phyloP scores from a whole-genome alignment of 192 early-diverging fungal genomes.

The Funneliformis geosporum region DNA sequence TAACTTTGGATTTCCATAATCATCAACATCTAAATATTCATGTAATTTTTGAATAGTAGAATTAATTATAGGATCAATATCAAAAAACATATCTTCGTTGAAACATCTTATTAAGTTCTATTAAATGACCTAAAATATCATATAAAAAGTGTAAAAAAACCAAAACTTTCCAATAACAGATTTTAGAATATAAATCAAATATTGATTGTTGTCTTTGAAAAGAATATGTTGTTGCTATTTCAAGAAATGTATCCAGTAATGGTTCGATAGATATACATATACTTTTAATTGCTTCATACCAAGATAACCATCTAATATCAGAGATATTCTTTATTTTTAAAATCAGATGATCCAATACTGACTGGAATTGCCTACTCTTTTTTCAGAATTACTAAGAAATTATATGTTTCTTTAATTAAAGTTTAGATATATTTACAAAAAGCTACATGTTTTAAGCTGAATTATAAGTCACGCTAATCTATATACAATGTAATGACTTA shows the following conservation, averaged over 20 bases:
- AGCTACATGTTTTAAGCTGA: background rate
- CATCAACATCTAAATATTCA: background rate
- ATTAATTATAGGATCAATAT: background rate
- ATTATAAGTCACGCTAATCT: background rate
- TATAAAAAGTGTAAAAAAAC: background rate
- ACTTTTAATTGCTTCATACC: background rate
- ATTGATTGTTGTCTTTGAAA: background rate
- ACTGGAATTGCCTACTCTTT: background rate
- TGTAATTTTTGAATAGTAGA: background rate
- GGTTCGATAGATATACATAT: background rate
- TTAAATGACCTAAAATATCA: background rate
- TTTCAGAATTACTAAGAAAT: background rate
- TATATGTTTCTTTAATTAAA: background rate
- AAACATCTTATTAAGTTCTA: background rate
- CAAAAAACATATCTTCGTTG: background rate
- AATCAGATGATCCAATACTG: background rate
- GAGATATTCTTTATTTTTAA: constrained; percentile 2
- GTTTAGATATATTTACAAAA: background rate
- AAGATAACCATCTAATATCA: constrained; percentile 1
- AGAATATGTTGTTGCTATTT: background rate
- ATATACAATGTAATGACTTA: constrained; percentile 4
- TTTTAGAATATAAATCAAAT: background rate
- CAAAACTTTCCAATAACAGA: background rate
- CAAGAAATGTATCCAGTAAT: background rate
- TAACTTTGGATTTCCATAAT: background rate